A percentile compares a stretch with the other conserved stretches of the same genome.
Conservation (phyloP, 140 eudicot genomes). For the Cichorium intybus region DNA sequence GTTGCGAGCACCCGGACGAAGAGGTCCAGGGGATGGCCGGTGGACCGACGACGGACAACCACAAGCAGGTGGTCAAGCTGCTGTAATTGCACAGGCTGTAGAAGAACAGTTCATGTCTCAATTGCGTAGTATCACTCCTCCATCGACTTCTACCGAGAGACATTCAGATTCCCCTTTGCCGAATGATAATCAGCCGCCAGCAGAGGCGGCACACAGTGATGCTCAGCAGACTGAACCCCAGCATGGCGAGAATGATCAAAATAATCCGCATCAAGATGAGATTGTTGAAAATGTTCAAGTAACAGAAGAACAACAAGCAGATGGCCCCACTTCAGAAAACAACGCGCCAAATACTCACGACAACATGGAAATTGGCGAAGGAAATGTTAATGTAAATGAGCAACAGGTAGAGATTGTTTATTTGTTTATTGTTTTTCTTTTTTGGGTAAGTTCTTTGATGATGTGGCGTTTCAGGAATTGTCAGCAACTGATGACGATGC, state of each 20-base stretch:
- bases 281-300: conserved; percentile 39
- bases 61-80: conserved; percentile 89
- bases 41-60: conserved; percentile 99
- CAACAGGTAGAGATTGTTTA: conserved; percentile 28
- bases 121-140: conserved; percentile 43
- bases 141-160: conserved; percentile 36
- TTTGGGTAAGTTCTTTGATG: conserved; percentile 20
- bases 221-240: conserved; percentile 46
- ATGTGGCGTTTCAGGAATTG: conserved; percentile 33
- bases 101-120: conserved; percentile 77
- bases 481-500: conserved; percentile 38
- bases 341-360: conserved; percentile 27
- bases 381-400: conserved; percentile 34
- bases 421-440: not conserved
- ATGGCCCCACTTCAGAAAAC: conserved; percentile 29
- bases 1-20: conserved; percentile 64
- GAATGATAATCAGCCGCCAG: conserved; percentile 40
- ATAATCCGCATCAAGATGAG: conserved; percentile 24
- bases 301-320: conserved; percentile 31
- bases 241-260: conserved; percentile 36
- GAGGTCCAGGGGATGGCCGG: conserved; percentile 96
- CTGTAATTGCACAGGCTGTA: conserved; percentile 88
- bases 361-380: conserved; percentile 74
- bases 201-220: conserved; percentile 33
- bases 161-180: conserved; percentile 34